Base-by-base conservation (phyloP, 2,329 filamentous ascomycete species). In the Hypoxylon sp. region DNA sequence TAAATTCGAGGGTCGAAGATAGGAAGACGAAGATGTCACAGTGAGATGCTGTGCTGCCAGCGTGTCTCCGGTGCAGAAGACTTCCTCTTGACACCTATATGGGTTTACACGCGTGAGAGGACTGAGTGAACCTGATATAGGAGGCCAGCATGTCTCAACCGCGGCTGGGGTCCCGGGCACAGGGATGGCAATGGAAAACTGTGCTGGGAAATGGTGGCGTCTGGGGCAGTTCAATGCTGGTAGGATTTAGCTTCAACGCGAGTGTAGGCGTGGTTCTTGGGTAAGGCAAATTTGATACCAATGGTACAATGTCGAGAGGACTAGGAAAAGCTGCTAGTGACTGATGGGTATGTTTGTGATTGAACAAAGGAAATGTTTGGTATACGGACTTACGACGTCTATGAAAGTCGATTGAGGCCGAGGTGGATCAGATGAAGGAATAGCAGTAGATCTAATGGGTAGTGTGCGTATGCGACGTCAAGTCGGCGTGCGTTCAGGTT, bases 81-180 rank as follows among this genome's bases (percentile, higher is more conserved):
- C 63, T 66, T 53, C 56, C 21, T 63, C 41, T 65, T 45, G 56
- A 63, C 59, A 34, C 47, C 55, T 71, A 63, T 70, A 65, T 62
- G 68, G 48, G 57, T 50, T 39, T 37, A 34, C 51, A 63, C 55
- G 39, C 46, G 63, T 50, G 47, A 62, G 60, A 50, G 34, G 50
- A 37, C 34, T 57, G 48, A 57, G 57, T 34, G 47, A 63, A 59
- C 52, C 21, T 58, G 55, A 57, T 47, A 68, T 47, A 68, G 62
- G 65, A 67, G 67, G 58, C 59, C 45, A 41, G 50, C 47, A 55
- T 73, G 72, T 73, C 70, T 73, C 55, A 67, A 66, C 55, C 50
- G 58, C 21, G 51, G 50, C 65, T 65, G 58, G 65, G 60, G 67
- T 63, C 59, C 62, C 59, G 55, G 51, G 47, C 46, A 63, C 56